These are phyloP conservation scores for Davidsoniella eucalypti DNA, from an alignment of 2,329 filamentous ascomycete species.

Conservation along the genomic window DNA sequence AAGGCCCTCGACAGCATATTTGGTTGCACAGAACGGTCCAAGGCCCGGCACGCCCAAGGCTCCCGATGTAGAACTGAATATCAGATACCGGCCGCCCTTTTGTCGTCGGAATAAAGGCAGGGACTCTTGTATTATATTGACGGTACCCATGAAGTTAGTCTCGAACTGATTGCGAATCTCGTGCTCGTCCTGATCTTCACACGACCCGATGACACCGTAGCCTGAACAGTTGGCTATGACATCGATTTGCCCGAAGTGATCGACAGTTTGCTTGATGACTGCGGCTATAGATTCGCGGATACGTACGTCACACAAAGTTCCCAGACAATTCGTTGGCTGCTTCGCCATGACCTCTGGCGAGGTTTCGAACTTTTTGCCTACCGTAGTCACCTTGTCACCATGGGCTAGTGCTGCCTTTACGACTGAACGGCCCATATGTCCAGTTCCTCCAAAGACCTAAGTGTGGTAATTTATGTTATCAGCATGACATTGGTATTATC, in stretches of 20 bases:
- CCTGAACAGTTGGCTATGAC: conserved; percentile 87
- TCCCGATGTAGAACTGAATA: conserved; percentile 85
- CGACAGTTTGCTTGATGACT: conserved; percentile 53
- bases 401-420: conserved; percentile 67
- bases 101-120: conserved; percentile 75
- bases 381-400: conserved; percentile 70
- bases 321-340: conserved; percentile 57
- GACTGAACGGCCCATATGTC: conserved; percentile 85
- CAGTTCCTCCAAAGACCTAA: conserved; percentile 87
- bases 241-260: conserved; percentile 67
- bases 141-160: conserved; percentile 90
- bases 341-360: conserved; percentile 54
- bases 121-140: conserved; percentile 82
- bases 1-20: conserved; percentile 89
- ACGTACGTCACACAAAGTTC: conserved; percentile 79
- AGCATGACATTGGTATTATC: not conserved
- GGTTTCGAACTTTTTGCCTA: conserved; percentile 70
- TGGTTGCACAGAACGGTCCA: conserved; percentile 89
- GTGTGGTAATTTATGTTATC: not conserved
- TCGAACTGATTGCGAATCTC: conserved; percentile 93
- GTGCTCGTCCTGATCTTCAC: conserved; percentile 91
- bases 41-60: conserved; percentile 86
- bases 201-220: conserved; percentile 87
- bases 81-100: conserved; percentile 65
- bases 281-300: conserved; percentile 59